Evolutionary conservation across 2,329 filamentous ascomycete genomes (phyloP).

Genomic region (Claviceps sp.): DNA sequence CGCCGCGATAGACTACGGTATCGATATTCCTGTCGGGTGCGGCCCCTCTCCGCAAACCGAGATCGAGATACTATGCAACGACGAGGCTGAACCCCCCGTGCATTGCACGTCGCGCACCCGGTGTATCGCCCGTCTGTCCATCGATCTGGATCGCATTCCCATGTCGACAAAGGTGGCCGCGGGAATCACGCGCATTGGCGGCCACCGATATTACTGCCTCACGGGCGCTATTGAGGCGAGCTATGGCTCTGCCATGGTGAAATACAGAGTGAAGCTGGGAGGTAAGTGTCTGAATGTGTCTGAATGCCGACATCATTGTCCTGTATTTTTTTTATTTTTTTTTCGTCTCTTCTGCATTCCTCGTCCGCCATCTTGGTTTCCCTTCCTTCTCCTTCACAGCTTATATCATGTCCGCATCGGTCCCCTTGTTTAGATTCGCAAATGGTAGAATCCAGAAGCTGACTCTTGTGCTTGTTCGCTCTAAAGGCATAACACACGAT

Average conservation of each 20-base stretch:
- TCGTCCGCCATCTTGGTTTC: too few relatives aligned
- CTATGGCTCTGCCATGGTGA: conserved; percentile 26
- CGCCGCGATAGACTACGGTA: conserved; percentile 23
- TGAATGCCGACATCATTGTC: too few relatives aligned
- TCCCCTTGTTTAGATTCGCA: too few relatives aligned
- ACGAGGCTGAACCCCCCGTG: conserved; percentile 17
- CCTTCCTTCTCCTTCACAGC: too few relatives aligned
- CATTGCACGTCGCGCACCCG: conserved; percentile 18
- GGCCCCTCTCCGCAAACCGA: conserved; percentile 23
- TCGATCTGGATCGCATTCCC: conserved; percentile 23
- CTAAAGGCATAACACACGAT: conserved; percentile 24
- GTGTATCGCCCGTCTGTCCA: conserved; percentile 20
- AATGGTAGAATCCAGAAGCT: too few relatives aligned
- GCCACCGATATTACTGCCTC: conserved; percentile 24
- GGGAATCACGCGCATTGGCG: conserved; percentile 20
- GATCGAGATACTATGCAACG: conserved; percentile 24
- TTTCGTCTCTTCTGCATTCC: too few relatives aligned
- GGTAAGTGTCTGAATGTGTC: conserved; percentile 14
- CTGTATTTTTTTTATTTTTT: too few relatives aligned
- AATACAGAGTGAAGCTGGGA: conserved; percentile 24
- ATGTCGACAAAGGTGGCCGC: conserved; percentile 17
- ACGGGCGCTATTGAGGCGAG: conserved; percentile 23
- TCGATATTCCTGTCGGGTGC: conserved; percentile 22
- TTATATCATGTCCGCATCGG: too few relatives aligned
- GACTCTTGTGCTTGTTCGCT: not conserved